Evolutionary conservation across 2,329 filamentous ascomycete species (phyloP), one percentile per base, ranked within the genome.

Genomic region (Knufia petricola): DNA sequence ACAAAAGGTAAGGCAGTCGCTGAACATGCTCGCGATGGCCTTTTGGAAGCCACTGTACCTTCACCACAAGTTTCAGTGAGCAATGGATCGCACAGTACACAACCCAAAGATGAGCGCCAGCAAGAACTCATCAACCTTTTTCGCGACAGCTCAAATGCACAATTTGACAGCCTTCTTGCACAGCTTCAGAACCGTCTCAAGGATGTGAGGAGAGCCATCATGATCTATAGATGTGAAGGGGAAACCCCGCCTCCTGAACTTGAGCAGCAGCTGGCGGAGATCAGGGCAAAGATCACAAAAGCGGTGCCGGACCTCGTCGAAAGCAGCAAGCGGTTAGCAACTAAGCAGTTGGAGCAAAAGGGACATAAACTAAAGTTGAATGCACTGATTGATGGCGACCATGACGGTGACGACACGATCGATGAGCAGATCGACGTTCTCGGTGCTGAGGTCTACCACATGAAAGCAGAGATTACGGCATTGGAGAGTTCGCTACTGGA

Each of bases 311-410:
- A 37, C 6, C 8, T 47, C 17, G 8, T 38, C 12, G 26, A 31
- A 38, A 13, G 20, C 12, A 26, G 23, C 7, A 30, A 65, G 43
- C 57, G 65, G 13, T 54, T 55, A 31, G 52, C 67, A 13, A 69
- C 66, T 53, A 54, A 60, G 39, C 57, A 57, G 7, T 58, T 69
- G n/a, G 61, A 69, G 45, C 52, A 58, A 37, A 58, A 58, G 10
- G 61, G 31, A 21, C 44, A 30, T 21, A 49, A 49, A 38, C 15
- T 23, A 28, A 30, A 49, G 17, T 32, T 49, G 13, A 15, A 38
- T 17, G 32, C 32, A 12, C 20, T 49, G 12, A 36, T 34, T 4
- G 46, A 49, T 10, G 54, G 51, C 10, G 47, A 56, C 32, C 32
- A 51, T 4, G 41, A 56, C 19, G 50, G 54, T 45, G 49, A 51